Conservation (phyloP, 257 asterid genomes). For the Lithospermum erythrorhizon region DNA sequence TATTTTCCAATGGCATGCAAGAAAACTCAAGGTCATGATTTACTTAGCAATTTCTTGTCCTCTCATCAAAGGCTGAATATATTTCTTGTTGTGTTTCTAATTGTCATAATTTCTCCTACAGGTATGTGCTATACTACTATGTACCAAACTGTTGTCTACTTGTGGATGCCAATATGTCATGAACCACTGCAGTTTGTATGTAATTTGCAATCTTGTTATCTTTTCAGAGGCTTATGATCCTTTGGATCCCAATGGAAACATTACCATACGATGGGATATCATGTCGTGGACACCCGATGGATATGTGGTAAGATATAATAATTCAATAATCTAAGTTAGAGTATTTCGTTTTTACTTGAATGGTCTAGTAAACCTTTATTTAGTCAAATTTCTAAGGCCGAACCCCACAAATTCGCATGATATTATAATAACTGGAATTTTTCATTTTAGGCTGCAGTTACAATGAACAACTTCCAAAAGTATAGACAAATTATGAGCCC, state of each 20-base stretch:
- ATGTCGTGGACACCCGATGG: constrained; percentile 75
- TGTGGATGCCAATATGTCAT: background rate
- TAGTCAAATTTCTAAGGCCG: too few species aligned
- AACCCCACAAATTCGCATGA: too few species aligned
- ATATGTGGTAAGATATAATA: constrained; percentile 41
- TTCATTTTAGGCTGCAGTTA: constrained; percentile 44
- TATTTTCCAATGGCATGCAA: constrained; percentile 7
- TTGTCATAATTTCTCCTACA: constrained; percentile 22
- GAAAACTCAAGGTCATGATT: background rate
- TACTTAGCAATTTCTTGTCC: background rate
- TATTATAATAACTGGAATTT: too few species aligned
- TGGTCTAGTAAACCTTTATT: too few species aligned
- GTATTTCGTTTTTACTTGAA: background rate
- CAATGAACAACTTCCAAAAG: constrained; percentile 67
- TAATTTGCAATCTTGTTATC: background rate
- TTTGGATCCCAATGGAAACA: constrained; percentile 75
- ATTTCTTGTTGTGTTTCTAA: constrained; percentile 20
- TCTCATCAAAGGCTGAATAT: constrained; percentile 7
- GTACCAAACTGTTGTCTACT: background rate
- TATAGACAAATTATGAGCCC: constrained; percentile 65
- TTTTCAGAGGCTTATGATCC: constrained; percentile 57
- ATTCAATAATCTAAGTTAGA: too few species aligned
- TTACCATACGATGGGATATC: constrained; percentile 74
- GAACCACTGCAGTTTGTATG: background rate
- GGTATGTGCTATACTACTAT: constrained; percentile 10